Conservation (phyloP, 371 early-diverging fungal genomes). For the Paramicrosporidium saccamoebae region DNA sequence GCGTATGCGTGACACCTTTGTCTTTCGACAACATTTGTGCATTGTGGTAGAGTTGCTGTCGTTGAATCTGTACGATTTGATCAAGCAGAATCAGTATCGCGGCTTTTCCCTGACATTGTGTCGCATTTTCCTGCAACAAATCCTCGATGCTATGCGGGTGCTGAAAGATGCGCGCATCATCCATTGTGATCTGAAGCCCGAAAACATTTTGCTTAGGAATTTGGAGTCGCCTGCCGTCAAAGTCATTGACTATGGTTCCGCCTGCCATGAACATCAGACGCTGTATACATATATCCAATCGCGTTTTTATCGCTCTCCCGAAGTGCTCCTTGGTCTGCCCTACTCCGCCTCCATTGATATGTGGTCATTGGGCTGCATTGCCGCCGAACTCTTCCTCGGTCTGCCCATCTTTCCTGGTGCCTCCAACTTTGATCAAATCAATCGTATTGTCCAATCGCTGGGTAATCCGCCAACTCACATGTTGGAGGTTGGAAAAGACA, state of each 20-base stretch:
- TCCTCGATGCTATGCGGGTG: constrained; percentile 49
- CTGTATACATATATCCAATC: constrained; percentile 80
- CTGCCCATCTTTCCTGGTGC: constrained; percentile 67
- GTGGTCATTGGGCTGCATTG: constrained; percentile 97
- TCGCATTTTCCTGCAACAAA: constrained; percentile 39
- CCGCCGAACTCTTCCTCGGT: constrained; percentile 80
- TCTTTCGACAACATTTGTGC: constrained; percentile 64
- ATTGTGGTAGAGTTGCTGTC: constrained; percentile 75
- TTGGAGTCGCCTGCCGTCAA: constrained; percentile 50
- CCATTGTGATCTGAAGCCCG: constrained; percentile 95
- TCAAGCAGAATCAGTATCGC: constrained; percentile 54
- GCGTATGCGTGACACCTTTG: constrained; percentile 42
- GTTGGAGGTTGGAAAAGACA: constrained; percentile 41
- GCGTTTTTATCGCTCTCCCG: constrained; percentile 84
- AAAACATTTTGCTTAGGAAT: constrained; percentile 64
- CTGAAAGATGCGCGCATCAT: constrained; percentile 50
- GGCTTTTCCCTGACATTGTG: constrained; percentile 54
- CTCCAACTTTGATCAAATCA: constrained; percentile 57
- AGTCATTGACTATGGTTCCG: constrained; percentile 91
- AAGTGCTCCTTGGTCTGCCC: constrained; percentile 65
- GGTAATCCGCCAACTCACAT: constrained; percentile 50
- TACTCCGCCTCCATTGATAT: constrained; percentile 83
- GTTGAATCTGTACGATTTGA: constrained; percentile 69
- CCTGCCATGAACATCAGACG: constrained; percentile 49
- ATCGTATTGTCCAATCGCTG: constrained; percentile 47